These are phyloP conservation scores for Tolypocladium tropicale DNA, from an alignment of 2,329 filamentous ascomycete genomes.

Conservation along the genomic window DNA sequence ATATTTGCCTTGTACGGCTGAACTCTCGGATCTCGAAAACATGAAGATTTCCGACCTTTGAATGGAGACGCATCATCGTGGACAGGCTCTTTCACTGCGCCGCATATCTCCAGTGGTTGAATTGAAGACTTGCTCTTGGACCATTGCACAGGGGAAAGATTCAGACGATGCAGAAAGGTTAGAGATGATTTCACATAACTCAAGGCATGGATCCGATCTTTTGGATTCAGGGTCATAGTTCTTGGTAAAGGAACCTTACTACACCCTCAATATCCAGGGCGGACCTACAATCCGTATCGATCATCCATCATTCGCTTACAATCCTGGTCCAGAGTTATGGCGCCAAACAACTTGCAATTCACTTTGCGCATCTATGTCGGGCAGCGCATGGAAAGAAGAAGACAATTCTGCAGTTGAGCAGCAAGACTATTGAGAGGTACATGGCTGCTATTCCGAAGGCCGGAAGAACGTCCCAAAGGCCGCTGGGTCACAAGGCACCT, in stretches of 20 bases:
- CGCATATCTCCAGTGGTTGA: not conserved
- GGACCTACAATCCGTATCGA: not conserved
- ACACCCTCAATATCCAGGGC: not conserved
- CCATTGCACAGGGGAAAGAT: not conserved
- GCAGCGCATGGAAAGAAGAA: not conserved
- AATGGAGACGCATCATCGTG: not conserved
- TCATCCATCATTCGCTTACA: not conserved
- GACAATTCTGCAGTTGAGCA: not conserved
- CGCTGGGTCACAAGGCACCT: not conserved
- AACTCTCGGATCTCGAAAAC: not conserved
- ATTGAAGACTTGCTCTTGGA: not conserved
- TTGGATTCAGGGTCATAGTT: not conserved
- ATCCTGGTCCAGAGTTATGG: not conserved
- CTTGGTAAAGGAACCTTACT: not conserved
- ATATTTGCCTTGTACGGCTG: not conserved
- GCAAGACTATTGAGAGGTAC: not conserved
- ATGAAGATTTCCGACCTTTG: not conserved
- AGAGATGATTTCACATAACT: not conserved
- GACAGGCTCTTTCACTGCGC: not conserved
- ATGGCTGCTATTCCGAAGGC: not conserved
- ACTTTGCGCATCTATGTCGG: not conserved
- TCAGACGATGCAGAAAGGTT: not conserved
- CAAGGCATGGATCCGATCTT: not conserved
- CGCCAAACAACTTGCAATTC: not conserved
- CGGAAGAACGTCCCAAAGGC: not conserved